Evolutionary conservation across 2,329 filamentous ascomycete genomes (phyloP).

Genomic region (Monosporascus sp.): DNA sequence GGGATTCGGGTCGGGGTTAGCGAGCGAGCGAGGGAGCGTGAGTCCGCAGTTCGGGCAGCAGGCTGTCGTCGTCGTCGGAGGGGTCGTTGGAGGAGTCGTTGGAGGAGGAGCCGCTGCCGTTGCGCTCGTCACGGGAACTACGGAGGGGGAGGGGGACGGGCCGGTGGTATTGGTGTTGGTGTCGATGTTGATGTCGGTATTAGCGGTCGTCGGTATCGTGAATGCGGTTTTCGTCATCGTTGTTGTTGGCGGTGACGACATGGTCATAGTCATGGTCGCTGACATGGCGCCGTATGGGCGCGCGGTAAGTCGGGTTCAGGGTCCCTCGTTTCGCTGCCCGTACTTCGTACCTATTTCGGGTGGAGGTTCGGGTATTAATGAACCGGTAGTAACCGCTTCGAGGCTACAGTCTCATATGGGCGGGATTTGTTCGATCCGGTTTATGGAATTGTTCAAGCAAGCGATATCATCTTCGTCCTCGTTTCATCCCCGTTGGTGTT

Average conservation of each 20-base stretch:
- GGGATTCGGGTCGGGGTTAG: conserved; percentile 2
- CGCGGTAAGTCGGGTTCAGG: too few species aligned
- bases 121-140: conserved; percentile 13
- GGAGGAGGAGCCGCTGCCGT: conserved; percentile 11
- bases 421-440: too few species aligned
- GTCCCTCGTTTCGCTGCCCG: too few species aligned
- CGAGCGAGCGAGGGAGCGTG: conserved; percentile 26
- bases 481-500: too few species aligned
- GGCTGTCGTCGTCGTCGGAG: conserved; percentile 17
- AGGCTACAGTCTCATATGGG: too few species aligned
- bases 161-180: conserved; percentile 25
- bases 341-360: too few species aligned
- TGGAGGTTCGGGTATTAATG: too few species aligned
- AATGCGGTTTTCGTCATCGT: background rate
- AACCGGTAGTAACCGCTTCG: too few species aligned
- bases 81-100: conserved; percentile 13
- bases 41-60: conserved; percentile 51
- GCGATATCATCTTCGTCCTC: too few species aligned
- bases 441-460: too few species aligned
- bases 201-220: background rate
- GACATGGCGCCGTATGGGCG: background rate
- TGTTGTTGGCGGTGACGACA: background rate
- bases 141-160: conserved; percentile 12
- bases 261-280: background rate
- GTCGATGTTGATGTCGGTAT: conserved; percentile 7